Evolutionary conservation across 129 eudicot species (phyloP), one percentile per base, ranked within the genome.

Genomic region (Arctium lappa): DNA sequence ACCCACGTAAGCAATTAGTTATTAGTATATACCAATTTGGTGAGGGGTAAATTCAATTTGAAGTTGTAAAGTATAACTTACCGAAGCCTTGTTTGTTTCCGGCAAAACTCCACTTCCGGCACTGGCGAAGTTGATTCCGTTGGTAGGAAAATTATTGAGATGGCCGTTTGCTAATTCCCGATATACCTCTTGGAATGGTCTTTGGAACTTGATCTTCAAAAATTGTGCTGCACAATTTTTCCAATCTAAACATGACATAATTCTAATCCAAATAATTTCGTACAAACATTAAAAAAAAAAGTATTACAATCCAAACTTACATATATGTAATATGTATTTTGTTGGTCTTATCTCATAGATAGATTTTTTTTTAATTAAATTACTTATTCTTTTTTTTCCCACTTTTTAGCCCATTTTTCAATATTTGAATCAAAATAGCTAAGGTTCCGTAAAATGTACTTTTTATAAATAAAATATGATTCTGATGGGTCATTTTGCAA

Each of bases 91-190:
- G 74, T 88, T 93, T 77, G 97, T 93, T 50, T 76, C 75, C 3
- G 27, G 86, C 32, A 91, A 76, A 84, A 93, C 88, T 27, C 98
- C 98, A 71, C 98, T 93, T 38, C 97, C 94, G 60, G 91, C 94
- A 73, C 98, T 93, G 4, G 97, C 98, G 74, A 93, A 93, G 86
- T 89, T 93, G 81, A 93, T 44, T 65, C 98, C 98, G 36, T 91
- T 87, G 12, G 86, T n/a, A 1, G 94, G 98, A 69, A 86, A 79
- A 46, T 56, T 72, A 77, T 81, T 91, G 27, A 16, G 42, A 29
- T 36, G 80, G 79, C 85, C 87, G 11, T 84, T 83, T 42, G 10
- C 40, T 73, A 91, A 34, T 32, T 83, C 90, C 34, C 37, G 72
- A 16, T 82, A 73, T 36, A 87, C 86, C 85, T 91, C 94, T 39